A percentile compares a stretch with the other conserved stretches of the same genome.
Conservation (phyloP, 2,329 filamentous ascomycete species). For the Monosporascus sp. region DNA sequence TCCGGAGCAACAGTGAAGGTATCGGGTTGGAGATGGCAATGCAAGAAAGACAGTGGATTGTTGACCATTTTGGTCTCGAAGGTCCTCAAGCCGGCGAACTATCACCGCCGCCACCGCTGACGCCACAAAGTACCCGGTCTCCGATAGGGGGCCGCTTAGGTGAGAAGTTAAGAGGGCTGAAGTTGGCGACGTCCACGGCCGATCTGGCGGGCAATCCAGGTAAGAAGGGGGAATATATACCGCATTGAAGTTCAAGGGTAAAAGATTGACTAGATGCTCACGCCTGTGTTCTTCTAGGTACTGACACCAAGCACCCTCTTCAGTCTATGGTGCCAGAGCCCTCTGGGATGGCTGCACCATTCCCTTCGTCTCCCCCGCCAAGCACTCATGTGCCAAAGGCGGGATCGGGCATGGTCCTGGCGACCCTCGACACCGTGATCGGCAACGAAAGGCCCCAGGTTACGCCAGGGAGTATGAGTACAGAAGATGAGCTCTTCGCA, state of each 20-base stretch:
- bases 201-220: slow-evolving; percentile 54
- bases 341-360: slow-evolving; percentile 29
- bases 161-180: slow-evolving; percentile 76
- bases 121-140: slow-evolving; percentile 56
- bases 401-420: slow-evolving; percentile 24
- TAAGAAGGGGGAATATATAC: slow-evolving; percentile 29
- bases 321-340: slow-evolving; percentile 13
- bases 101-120: slow-evolving; percentile 20
- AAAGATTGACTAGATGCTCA: background rate
- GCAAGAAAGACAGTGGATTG: slow-evolving; percentile 81
- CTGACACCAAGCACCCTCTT: slow-evolving; percentile 1
- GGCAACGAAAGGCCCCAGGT: slow-evolving; percentile 23
- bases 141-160: slow-evolving; percentile 64
- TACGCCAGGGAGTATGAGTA: slow-evolving; percentile 38
- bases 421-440: slow-evolving; percentile 37
- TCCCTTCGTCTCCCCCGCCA: background rate
- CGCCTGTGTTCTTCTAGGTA: slow-evolving; percentile 20
- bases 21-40: slow-evolving; percentile 80
- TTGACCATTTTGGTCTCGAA: slow-evolving; percentile 68
- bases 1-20: slow-evolving; percentile 70
- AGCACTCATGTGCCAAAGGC: background rate
- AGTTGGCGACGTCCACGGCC: slow-evolving; percentile 66
- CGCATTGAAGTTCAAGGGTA: background rate
- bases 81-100: slow-evolving; percentile 28
- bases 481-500: slow-evolving; percentile 80